phyloP scores from a whole-genome alignment of 768 basidiomycete genomes.

The Tylopilus vinaceipallidus region DNA sequence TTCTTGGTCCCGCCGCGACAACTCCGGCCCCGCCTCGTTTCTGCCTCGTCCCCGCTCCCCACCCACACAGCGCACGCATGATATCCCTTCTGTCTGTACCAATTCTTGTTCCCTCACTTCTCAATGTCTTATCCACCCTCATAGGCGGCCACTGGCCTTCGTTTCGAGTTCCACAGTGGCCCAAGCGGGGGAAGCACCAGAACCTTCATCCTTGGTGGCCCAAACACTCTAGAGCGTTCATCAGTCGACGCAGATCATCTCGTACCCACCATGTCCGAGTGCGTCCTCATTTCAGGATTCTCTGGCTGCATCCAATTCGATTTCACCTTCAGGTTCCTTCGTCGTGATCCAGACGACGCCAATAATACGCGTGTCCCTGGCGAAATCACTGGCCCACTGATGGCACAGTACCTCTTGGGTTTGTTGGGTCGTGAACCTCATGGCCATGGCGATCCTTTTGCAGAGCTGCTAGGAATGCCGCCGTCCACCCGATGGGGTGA shows the following conservation, averaged over 20 bases:
- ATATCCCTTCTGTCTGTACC: slow-evolving; percentile 13
- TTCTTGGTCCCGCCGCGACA: background rate
- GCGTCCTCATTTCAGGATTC: slow-evolving; percentile 19
- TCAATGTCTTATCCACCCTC: background rate
- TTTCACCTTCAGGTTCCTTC: slow-evolving; percentile 33
- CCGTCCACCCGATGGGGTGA: slow-evolving; percentile 75
- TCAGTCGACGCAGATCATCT: slow-evolving; percentile 27
- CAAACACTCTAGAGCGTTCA: slow-evolving; percentile 27
- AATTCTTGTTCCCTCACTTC: background rate
- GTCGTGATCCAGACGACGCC: slow-evolving; percentile 22
- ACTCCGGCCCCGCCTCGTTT: background rate
- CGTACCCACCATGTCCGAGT: slow-evolving; percentile 54
- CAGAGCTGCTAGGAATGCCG: slow-evolving; percentile 43
- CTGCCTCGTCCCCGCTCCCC: slow-evolving; percentile 15
- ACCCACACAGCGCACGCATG: slow-evolving; percentile 15
- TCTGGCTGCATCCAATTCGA: background rate
- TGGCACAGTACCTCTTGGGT: slow-evolving; percentile 73
- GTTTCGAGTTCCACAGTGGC: slow-evolving; percentile 37
- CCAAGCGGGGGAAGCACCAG: slow-evolving; percentile 29
- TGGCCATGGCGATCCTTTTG: slow-evolving; percentile 40
- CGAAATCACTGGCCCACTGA: slow-evolving; percentile 56
- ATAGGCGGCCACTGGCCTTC: slow-evolving; percentile 26
- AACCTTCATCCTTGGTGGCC: slow-evolving; percentile 38
- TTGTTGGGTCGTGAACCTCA: slow-evolving; percentile 42
- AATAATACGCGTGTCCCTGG: slow-evolving; percentile 25